These are phyloP conservation scores for Fusarium proliferatum DNA, from an alignment of 2,329 filamentous ascomycete genomes.

Conservation along the genomic window DNA sequence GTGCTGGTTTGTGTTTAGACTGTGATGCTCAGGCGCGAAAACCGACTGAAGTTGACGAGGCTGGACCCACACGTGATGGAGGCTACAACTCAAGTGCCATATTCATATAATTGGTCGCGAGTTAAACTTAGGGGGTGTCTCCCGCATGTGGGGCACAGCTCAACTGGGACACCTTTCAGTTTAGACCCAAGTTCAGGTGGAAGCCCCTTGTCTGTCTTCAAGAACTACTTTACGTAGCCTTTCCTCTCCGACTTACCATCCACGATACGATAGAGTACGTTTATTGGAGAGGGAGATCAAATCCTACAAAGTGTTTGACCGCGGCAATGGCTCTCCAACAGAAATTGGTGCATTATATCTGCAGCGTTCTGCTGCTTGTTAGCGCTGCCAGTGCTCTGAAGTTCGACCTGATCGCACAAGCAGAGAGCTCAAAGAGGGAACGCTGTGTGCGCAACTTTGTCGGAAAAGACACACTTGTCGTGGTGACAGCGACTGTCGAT, in stretches of 20 bases:
- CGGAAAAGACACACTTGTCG: slow-evolving; percentile 88
- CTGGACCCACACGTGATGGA: slow-evolving; percentile 48
- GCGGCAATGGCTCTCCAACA: slow-evolving; percentile 60
- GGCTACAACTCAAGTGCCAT: slow-evolving; percentile 40
- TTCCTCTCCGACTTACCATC: slow-evolving; percentile 28
- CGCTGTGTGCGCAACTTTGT: slow-evolving; percentile 98
- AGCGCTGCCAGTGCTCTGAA: slow-evolving; percentile 77
- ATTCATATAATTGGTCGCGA: slow-evolving; percentile 25
- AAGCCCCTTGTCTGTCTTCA: slow-evolving; percentile 34
- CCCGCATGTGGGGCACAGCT: slow-evolving; percentile 38
- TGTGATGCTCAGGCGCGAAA: slow-evolving; percentile 33
- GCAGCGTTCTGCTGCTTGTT: slow-evolving; percentile 67
- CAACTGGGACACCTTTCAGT: slow-evolving; percentile 50
- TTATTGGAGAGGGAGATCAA: slow-evolving; percentile 20
- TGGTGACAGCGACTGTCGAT: slow-evolving; percentile 89
- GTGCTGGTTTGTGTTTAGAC: slow-evolving; percentile 8
- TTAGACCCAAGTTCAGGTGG: slow-evolving; percentile 26
- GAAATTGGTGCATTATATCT: slow-evolving; percentile 68
- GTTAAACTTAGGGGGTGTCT: slow-evolving; percentile 3
- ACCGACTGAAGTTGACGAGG: slow-evolving; percentile 42
- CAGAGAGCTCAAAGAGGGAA: slow-evolving; percentile 71
- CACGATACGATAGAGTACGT: slow-evolving; percentile 15
- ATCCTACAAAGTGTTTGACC: slow-evolving; percentile 3
- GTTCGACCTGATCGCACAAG: slow-evolving; percentile 86
- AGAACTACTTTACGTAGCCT: slow-evolving; percentile 42